Evolutionary conservation across 2,329 filamentous ascomycete species (phyloP), one percentile per base, ranked within the genome.

Genomic region (Tolypocladium pustulatum): DNA sequence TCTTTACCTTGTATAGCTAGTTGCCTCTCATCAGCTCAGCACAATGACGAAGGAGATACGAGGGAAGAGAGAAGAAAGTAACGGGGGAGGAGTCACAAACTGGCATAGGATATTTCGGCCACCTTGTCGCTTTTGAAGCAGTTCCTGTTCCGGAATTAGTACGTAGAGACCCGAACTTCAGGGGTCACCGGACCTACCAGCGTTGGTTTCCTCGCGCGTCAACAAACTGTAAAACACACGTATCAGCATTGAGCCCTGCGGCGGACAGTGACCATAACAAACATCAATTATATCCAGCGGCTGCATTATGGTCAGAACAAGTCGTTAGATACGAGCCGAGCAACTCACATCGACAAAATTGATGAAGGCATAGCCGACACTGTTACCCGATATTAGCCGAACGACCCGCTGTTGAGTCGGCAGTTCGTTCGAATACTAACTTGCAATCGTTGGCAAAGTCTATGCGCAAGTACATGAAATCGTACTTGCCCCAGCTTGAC

Each of bases 331-430:
- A 7, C 27, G 34, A 37, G 13, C 17, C 49, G 36, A 9, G 34
- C 27, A 12, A 67, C 86, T 82, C 72, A 89, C 87, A 70, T 91
- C 86, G 51, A 86, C 83, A 66, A 97, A 97, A 73, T 99, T 97
- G 75, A 99, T 91, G 73, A 97, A 99, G 0, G 91, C 93, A 72
- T 97, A 97, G 53, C 94, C 94, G 60, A 97, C 93, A 70, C 91
- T 96, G 62, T 62, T 4, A 20, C 38, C 3, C 12, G 22, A 17
- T n/a, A 32, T 62, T 53, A 65, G 51, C 38, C 5, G 12, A 30
- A 9, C 8, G 20, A 36, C 30, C 17, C 34, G 10, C 20, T 36
- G 17, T 32, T 20, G 20, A 68, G 51, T 3, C 7, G 15, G 32
- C 54, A 52, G 15, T 56, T 30, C 34, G 10, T 58, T 13, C 43